A percentile compares a stretch with the other conserved stretches of the same genome.
These are phyloP conservation scores for Endotrypanum monterogeii DNA, from an alignment of 208 protist species.

Conservation along the genomic window DNA sequence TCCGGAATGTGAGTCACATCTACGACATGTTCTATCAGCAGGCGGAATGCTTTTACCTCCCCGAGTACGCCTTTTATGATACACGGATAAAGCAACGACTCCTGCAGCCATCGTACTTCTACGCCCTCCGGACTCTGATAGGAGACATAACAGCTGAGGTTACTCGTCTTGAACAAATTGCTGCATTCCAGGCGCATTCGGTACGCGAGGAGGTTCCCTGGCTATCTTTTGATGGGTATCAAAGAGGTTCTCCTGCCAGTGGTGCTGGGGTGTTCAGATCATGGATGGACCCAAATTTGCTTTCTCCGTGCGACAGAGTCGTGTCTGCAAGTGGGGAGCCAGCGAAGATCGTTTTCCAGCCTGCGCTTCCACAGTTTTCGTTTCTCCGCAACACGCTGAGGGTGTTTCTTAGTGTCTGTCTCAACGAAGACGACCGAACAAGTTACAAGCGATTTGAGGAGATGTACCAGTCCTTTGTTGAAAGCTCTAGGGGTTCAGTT, in stretches of 20 bases:
- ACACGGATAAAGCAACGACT: constrained; percentile 50
- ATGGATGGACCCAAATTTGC: not conserved
- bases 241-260: constrained; percentile 21
- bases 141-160: constrained; percentile 61
- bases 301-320: constrained; percentile 2
- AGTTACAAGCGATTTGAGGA: constrained; percentile 53
- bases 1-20: constrained; percentile 68
- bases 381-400: constrained; percentile 59
- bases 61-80: constrained; percentile 70
- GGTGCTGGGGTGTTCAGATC: constrained; percentile 10
- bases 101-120: constrained; percentile 62
- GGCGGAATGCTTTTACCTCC: constrained; percentile 61
- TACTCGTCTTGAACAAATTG: constrained; percentile 43
- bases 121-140: constrained; percentile 53
- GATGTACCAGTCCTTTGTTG: constrained; percentile 46
- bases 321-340: constrained; percentile 15
- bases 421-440: constrained; percentile 75
- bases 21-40: constrained; percentile 58
- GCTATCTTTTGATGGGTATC: constrained; percentile 35
- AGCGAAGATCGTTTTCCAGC: constrained; percentile 63
- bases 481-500: constrained; percentile 40
- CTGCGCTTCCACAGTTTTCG: constrained; percentile 62
- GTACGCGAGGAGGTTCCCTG: constrained; percentile 16
- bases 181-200: constrained; percentile 5
- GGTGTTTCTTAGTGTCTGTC: constrained; percentile 64